Base-by-base conservation (phyloP, 345 rosid genomes). In the Arabis hirsuta region DNA sequence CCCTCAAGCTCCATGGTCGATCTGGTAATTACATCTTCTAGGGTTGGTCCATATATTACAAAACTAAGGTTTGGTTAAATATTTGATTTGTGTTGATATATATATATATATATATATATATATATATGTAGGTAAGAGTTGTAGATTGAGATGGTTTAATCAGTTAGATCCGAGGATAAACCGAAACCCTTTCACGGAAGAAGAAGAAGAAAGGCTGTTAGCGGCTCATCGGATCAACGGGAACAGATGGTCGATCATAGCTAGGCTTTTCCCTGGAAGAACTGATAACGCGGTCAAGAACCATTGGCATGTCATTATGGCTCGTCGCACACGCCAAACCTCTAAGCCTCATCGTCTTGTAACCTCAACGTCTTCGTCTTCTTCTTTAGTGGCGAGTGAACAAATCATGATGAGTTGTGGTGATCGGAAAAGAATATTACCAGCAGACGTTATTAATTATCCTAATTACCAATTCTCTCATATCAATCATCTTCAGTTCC, bases 241-340 rank as follows among this genome's bases (percentile, higher is more conserved):
- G 13, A 94, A 94, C 59, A 82, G 87, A 73, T 94, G 98, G 97
- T 88, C 98, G 0, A 78, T 88, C 51, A 94, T 94, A 24, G 90
- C 97, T 1, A 82, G 90, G 73, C 81, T 82, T 31, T 94, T 94
- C 47, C 96, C 97, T 0, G 98, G 98, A 29, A 84, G 98, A 4
- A 94, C 98, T 0, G 98, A 94, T 69, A 94, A 94, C 82, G 96
- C 97, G 0, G 97, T 94, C 41, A 94, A 94, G 91, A 94, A 94
- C 77, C 98, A 94, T 39, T 94, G 96, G 96, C 98, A 94, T 42
- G 96, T 94, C 34, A 85, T 94, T 51, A 94, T 91, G 97, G 98
- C 97, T 7, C 81, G 97, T 64, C 81, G 90, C 61, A 79, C 79
- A 73, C 79, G 79, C 7, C 75, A 69, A 62, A 55, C 75, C 39